Evolutionary conservation across 2,329 filamentous ascomycete species (phyloP).

Genomic region (Emmonsiellopsis sp.): DNA sequence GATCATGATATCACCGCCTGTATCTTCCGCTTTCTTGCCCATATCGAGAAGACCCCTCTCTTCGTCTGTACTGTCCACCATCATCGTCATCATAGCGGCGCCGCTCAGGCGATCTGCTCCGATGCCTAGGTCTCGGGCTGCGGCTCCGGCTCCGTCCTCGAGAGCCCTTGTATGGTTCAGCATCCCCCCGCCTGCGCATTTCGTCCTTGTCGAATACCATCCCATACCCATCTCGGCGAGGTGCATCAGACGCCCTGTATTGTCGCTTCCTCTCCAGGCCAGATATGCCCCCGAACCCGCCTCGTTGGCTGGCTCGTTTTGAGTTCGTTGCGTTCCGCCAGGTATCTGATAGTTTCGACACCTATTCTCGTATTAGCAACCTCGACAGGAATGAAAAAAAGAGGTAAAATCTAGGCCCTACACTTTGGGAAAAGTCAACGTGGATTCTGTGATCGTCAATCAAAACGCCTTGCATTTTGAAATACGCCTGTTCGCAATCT

Average conservation of each 20-base stretch:
- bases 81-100: slow-evolving; percentile 28
- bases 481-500: slow-evolving; percentile 89
- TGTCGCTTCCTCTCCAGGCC: slow-evolving; percentile 84
- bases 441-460: slow-evolving; percentile 97
- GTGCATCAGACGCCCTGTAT: slow-evolving; percentile 62
- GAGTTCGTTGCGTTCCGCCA: slow-evolving; percentile 82
- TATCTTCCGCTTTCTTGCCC: slow-evolving; percentile 16
- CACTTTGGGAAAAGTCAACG: slow-evolving; percentile 96
- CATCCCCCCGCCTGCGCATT: slow-evolving; percentile 40
- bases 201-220: slow-evolving; percentile 77
- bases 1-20: slow-evolving; percentile 1
- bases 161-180: slow-evolving; percentile 8
- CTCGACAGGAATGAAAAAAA: not conserved
- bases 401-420: slow-evolving; percentile 36
- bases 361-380: slow-evolving; percentile 25
- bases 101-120: slow-evolving; percentile 17
- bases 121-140: slow-evolving; percentile 34
- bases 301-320: slow-evolving; percentile 59
- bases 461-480: slow-evolving; percentile 96
- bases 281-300: slow-evolving; percentile 85
- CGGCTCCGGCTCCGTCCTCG: slow-evolving; percentile 27
- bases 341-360: slow-evolving; percentile 72
- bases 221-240: slow-evolving; percentile 48
- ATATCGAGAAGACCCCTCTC: slow-evolving; percentile 16
- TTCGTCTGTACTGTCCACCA: slow-evolving; percentile 7